phyloP scores from a whole-genome alignment of 148 eudicot species.

The Rhododendron williamsianum region DNA sequence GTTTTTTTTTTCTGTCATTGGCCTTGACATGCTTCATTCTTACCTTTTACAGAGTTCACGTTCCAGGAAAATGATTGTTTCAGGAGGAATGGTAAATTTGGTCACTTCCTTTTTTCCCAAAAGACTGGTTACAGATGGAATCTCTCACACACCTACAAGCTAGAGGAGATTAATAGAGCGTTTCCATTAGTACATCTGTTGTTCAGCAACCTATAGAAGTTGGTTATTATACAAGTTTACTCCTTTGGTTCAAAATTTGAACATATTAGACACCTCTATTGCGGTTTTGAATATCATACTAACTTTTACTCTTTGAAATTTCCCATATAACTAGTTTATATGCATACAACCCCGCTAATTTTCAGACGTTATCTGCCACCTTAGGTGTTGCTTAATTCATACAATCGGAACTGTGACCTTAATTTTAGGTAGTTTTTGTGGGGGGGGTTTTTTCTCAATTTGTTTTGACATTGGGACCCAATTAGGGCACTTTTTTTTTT shows the following conservation, averaged over 20 bases:
- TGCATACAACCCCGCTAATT: not conserved
- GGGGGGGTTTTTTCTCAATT: not conserved
- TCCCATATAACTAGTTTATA: not conserved
- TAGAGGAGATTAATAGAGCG: not conserved
- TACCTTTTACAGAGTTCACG: conserved; percentile 13
- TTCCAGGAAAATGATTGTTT: conserved; percentile 21
- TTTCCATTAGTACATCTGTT: not conserved
- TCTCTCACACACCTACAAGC: not conserved
- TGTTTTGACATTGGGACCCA: not conserved
- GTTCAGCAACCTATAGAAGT: not conserved
- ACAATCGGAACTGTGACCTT: not conserved
- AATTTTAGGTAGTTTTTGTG: not conserved
- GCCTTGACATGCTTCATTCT: not conserved
- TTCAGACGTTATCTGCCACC: not conserved
- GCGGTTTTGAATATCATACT: not conserved
- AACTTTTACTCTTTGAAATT: not conserved
- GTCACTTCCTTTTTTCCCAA: not conserved
- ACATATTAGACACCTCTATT: not conserved
- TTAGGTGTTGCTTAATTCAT: not conserved
- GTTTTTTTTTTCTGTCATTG: not conserved
- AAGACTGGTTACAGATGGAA: not conserved
- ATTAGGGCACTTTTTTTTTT: too few species aligned
- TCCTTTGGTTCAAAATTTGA: not conserved
- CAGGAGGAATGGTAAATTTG: conserved; percentile 35
- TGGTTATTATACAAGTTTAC: not conserved